Base-by-base conservation (phyloP, 2,329 filamentous ascomycete species). In the Xylariales sp. region DNA sequence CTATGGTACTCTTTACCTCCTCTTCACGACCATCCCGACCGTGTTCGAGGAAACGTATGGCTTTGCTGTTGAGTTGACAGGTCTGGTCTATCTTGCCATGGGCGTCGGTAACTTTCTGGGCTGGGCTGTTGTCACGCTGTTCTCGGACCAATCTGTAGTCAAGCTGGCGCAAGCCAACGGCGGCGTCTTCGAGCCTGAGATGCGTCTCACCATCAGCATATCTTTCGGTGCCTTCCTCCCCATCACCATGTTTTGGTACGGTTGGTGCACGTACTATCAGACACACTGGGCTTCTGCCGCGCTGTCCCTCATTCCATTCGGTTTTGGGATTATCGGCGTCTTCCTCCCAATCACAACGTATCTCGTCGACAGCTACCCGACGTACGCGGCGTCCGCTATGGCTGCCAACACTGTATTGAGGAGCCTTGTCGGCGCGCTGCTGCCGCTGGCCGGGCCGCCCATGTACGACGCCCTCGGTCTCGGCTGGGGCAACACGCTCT, bases 11-110 rank as follows among this genome's bases (percentile, higher is more conserved):
- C 40, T 65, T 1, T 68, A 60, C 21, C 40, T 62, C 0, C 57
- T 66, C 14, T 67, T 68, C 37, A 62, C 62, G 4, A 62, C 65
- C 6, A 59, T 67, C 40, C 59, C 66, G 1, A 40, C 51, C 16
- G 54, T 70, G 14, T 68, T 65, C 28, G 40, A 53, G n/a, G 37
- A 38, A 1, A 47, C 54, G 0, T 68, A 67, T 14, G 46, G 51
- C 5, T 66, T 65, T 23, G 43, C 28, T 3, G 42, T 43, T 0
- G 45, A 43, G 0, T 32, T 44, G 6, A 50, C 53, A 1, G 56
- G 51, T 3, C 54, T 78, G 16, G 56, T 69, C n/a, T 69, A 68
- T 5, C 70, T 78, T 1, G 76, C 78, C 27, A 65, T 76, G 4
- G 62, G 69, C 40, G 53, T 52, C 34, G 65, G 45, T 38, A 60